These are phyloP conservation scores for Fragilaria radians DNA, from an alignment of 108 stramenopile genomes.

Conservation along the genomic window DNA sequence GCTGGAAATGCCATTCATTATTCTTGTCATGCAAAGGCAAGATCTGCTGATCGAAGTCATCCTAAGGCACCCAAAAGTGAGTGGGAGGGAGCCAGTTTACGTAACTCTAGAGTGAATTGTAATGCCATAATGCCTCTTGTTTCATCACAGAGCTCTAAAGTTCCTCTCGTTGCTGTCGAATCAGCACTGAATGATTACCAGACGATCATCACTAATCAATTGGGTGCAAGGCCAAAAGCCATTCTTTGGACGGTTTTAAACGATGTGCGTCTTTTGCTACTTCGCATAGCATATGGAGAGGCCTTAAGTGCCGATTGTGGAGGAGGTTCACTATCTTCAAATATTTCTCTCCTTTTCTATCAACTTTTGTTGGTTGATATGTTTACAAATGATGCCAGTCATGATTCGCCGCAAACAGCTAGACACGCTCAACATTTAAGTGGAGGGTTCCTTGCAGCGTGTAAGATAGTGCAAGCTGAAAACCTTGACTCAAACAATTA, in stretches of 20 bases:
- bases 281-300: slow-evolving; percentile 78
- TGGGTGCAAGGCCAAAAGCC: slow-evolving; percentile 62
- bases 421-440: slow-evolving; percentile 56
- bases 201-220: slow-evolving; percentile 44
- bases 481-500: slow-evolving; percentile 23
- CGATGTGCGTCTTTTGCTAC: slow-evolving; percentile 64
- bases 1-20: slow-evolving; percentile 82
- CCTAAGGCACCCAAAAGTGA: slow-evolving; percentile 81
- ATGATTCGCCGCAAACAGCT: slow-evolving; percentile 49
- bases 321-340: slow-evolving; percentile 78
- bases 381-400: slow-evolving; percentile 61
- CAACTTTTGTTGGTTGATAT: slow-evolving; percentile 65
- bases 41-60: slow-evolving; percentile 63
- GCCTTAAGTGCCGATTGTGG: slow-evolving; percentile 70
- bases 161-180: slow-evolving; percentile 67
- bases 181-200: slow-evolving; percentile 62
- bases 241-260: slow-evolving; percentile 74
- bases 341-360: slow-evolving; percentile 55
- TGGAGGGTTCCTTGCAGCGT: slow-evolving; percentile 66
- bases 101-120: slow-evolving; percentile 77
- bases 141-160: slow-evolving; percentile 58
- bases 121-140: slow-evolving; percentile 80
- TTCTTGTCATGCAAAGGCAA: slow-evolving; percentile 62
- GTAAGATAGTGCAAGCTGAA: slow-evolving; percentile 33
- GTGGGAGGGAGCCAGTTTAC: slow-evolving; percentile 81